Evolutionary conservation across 2,329 filamentous ascomycete genomes (phyloP).

Genomic region (Acephala macrosclerotiorum): DNA sequence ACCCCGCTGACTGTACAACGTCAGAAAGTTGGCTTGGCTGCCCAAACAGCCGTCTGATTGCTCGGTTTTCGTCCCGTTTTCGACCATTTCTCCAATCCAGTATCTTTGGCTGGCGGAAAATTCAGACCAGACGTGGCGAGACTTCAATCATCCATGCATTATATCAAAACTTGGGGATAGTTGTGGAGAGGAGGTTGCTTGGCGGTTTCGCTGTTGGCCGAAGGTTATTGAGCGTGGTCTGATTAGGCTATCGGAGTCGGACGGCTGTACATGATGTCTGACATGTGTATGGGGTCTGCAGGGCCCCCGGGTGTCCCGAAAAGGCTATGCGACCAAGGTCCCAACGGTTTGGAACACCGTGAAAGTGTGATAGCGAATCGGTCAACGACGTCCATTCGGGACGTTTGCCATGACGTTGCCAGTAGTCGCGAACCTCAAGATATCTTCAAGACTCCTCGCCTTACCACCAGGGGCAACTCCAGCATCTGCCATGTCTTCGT

Average conservation of each 20-base stretch:
- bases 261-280: not conserved
- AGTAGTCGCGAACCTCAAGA: slow-evolving; percentile 59
- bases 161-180: not conserved
- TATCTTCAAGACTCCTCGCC: slow-evolving; percentile 48
- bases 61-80: not conserved
- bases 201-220: not conserved
- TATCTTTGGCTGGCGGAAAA: slow-evolving; percentile 3
- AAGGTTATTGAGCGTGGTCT: not conserved
- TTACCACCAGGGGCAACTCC: slow-evolving; percentile 41
- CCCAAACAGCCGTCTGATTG: slow-evolving; percentile 9
- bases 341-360: not conserved
- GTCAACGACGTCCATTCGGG: slow-evolving; percentile 8
- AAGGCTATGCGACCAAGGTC: too few relatives aligned
- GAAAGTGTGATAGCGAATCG: not conserved
- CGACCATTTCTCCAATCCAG: not conserved
- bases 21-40: slow-evolving; percentile 3
- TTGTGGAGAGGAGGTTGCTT: not conserved
- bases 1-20: slow-evolving; percentile 10
- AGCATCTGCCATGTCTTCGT: slow-evolving; percentile 63
- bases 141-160: not conserved
- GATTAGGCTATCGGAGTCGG: not conserved
- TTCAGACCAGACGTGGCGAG: not conserved
- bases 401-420: slow-evolving; percentile 40
- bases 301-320: not conserved
- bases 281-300: not conserved